phyloP scores from a whole-genome alignment of 202 grass and related monocot species.

The Carex sylvatica region DNA sequence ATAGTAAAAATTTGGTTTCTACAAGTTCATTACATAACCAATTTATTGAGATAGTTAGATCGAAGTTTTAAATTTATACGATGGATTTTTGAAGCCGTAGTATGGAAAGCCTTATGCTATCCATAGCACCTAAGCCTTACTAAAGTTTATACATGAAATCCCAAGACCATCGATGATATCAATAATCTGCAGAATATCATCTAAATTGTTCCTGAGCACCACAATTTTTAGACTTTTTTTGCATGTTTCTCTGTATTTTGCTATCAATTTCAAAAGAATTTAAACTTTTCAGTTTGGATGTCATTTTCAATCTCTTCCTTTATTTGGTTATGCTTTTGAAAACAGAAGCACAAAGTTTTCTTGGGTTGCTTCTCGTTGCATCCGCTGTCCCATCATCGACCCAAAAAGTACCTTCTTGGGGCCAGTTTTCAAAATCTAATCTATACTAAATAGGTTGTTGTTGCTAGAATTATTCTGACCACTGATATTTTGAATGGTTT shows the following conservation, averaged over 20 bases:
- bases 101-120: too few relatives aligned
- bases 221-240: not conserved
- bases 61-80: too few relatives aligned
- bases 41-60: too few relatives aligned
- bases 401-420: not conserved
- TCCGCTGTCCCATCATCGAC: not conserved
- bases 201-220: not conserved
- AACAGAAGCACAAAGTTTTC: not conserved
- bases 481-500: not conserved
- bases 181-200: not conserved
- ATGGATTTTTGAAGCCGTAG: too few relatives aligned
- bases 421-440: not conserved
- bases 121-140: too few relatives aligned
- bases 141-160: not conserved
- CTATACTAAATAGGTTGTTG: not conserved
- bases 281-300: not conserved
- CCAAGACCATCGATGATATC: not conserved
- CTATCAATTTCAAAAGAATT: not conserved
- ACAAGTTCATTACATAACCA: too few relatives aligned
- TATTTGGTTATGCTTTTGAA: not conserved
- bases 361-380: not conserved
- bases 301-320: conserved; percentile 1
- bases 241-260: not conserved
- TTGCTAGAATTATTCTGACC: not conserved
- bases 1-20: too few relatives aligned